Conservation (phyloP, 2,329 filamentous ascomycete genomes). For the Curvularia lunata region DNA sequence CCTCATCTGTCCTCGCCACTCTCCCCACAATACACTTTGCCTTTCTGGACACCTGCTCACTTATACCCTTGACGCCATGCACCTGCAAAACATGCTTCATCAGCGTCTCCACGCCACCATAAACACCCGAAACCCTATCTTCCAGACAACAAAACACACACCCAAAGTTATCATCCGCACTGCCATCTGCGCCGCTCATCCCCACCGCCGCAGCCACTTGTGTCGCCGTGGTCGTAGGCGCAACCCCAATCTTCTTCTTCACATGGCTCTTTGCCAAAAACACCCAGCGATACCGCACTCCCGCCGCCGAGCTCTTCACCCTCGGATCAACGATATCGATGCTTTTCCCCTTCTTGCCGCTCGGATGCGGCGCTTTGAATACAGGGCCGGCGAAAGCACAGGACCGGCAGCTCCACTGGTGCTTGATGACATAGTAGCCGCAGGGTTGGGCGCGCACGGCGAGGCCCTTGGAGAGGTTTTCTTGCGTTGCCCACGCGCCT, state of each 20-base stretch:
- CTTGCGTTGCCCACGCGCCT: conserved; percentile 46
- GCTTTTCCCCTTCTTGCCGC: conserved; percentile 35
- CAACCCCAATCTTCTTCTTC: conserved; percentile 18
- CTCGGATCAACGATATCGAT: conserved; percentile 39
- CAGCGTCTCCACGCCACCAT: conserved; percentile 48
- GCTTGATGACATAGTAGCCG: conserved; percentile 44
- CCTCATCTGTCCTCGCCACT: conserved; percentile 39
- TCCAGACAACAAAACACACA: conserved; percentile 47
- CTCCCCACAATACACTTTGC: conserved; percentile 47
- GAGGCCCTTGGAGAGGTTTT: conserved; percentile 37
- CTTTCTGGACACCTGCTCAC: conserved; percentile 37
- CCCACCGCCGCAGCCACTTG: too few species aligned
- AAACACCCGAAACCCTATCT: conserved; percentile 42
- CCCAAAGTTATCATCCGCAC: conserved; percentile 39
- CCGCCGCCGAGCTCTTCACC: conserved; percentile 31
- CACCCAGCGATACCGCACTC: conserved; percentile 48
- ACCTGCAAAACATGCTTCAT: conserved; percentile 49
- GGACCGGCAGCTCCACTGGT: conserved; percentile 45
- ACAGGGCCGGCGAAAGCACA: conserved; percentile 46
- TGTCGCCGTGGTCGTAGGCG: too few species aligned
- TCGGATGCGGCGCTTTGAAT: conserved; percentile 29
- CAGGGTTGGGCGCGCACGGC: conserved; percentile 36
- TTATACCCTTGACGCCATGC: conserved; percentile 40
- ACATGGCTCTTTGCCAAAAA: conserved; percentile 49
- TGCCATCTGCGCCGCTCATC: background rate